phyloP scores from a whole-genome alignment of 1,284 basidiomycete species.

The Irpex sp. region DNA sequence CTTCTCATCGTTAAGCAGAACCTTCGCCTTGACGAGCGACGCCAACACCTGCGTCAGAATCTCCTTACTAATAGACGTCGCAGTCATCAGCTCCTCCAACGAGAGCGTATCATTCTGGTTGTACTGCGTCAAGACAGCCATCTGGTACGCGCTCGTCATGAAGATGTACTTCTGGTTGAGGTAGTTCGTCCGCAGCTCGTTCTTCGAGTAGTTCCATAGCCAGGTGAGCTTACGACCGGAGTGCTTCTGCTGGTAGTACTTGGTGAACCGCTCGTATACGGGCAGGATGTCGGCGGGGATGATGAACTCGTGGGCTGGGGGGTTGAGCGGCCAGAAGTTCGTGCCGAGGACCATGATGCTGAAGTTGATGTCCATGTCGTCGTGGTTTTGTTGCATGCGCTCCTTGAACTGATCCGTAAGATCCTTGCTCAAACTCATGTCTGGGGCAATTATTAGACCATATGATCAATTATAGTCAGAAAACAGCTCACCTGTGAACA shows the following conservation, averaged over 20 bases:
- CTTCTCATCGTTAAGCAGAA: constrained; percentile 80
- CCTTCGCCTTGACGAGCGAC: constrained; percentile 84
- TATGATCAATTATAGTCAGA: neutral
- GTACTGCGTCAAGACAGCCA: constrained; percentile 92
- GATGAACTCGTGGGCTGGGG: constrained; percentile 80
- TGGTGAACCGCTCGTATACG: constrained; percentile 88
- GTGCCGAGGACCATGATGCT: constrained; percentile 92
- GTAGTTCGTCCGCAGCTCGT: constrained; percentile 92
- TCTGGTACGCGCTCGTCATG: constrained; percentile 94
- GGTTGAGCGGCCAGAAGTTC: constrained; percentile 93
- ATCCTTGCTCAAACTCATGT: constrained; percentile 95
- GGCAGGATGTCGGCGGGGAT: constrained; percentile 85
- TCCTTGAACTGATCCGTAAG: constrained; percentile 96
- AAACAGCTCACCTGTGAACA: constrained; percentile 81
- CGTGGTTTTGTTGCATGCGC: constrained; percentile 81
- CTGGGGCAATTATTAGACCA: constrained; percentile 35
- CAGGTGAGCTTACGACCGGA: constrained; percentile 94
- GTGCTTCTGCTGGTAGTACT: constrained; percentile 93
- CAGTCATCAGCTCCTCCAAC: constrained; percentile 74
- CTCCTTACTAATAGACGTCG: constrained; percentile 82
- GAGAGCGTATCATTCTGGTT: constrained; percentile 86
- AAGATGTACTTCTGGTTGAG: constrained; percentile 93
- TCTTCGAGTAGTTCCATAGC: constrained; percentile 98
- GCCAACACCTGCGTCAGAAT: constrained; percentile 81
- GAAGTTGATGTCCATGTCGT: constrained; percentile 86